A percentile compares a stretch with the other conserved stretches of the same genome.
These are phyloP conservation scores for Penicillium sp. DNA, from an alignment of 2,329 filamentous ascomycete genomes.

Conservation along the genomic window DNA sequence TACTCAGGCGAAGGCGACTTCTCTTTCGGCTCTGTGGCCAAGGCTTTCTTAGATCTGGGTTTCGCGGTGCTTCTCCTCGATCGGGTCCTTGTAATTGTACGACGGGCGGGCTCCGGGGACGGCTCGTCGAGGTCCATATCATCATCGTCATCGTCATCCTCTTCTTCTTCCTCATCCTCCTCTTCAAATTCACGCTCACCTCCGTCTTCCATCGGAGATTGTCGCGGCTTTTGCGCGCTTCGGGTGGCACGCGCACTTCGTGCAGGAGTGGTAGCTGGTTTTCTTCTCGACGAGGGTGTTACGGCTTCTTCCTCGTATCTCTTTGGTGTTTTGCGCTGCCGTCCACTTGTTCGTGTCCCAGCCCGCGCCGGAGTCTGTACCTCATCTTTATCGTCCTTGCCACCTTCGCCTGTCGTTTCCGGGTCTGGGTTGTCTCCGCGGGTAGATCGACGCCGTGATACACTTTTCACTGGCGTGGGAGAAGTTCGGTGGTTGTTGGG, in stretches of 20 bases:
- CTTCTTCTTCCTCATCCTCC: constrained; percentile 1
- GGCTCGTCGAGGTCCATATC: constrained; percentile 20
- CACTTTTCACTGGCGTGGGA: constrained; percentile 11
- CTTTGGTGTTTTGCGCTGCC: constrained; percentile 29
- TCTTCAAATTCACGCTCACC: background rate
- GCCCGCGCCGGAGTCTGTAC: constrained; percentile 20
- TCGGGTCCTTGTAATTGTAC: constrained; percentile 21
- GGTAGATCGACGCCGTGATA: constrained; percentile 22
- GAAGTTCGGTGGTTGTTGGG: constrained; percentile 14
- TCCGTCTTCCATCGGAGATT: constrained; percentile 8
- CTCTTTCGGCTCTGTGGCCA: constrained; percentile 7
- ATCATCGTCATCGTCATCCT: constrained; percentile 13
- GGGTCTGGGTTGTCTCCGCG: constrained; percentile 7
- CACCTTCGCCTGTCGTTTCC: constrained; percentile 6
- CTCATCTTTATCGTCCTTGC: constrained; percentile 6
- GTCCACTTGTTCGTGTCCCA: constrained; percentile 28
- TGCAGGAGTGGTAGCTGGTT: constrained; percentile 14
- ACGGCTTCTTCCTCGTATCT: constrained; percentile 24
- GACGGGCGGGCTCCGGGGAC: constrained; percentile 14
- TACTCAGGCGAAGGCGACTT: constrained; percentile 24
- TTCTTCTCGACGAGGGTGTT: constrained; percentile 19
- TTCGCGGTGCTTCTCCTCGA: constrained; percentile 19
- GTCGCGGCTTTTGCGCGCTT: constrained; percentile 18
- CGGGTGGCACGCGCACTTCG: constrained; percentile 18
- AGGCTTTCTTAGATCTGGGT: constrained; percentile 10